Base-by-base conservation (phyloP, 2,329 filamentous ascomycete genomes). In the Cytospora schulzeri region DNA sequence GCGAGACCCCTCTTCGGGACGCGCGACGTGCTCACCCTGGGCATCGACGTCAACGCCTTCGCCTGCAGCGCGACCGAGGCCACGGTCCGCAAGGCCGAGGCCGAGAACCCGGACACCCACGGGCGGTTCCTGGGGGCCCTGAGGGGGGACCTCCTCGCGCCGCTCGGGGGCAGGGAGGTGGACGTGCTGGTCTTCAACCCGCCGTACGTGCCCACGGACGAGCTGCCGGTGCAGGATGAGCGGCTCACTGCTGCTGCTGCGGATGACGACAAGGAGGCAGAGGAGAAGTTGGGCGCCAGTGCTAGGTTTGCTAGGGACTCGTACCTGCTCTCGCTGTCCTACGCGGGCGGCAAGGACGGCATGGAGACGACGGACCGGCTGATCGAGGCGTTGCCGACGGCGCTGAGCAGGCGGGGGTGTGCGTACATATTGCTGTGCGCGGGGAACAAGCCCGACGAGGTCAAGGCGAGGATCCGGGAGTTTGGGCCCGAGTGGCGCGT, bases 141-240 rank as follows among this genome's bases (percentile, higher is more conserved):
- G 29, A 87, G 87, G 65, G 89, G 86, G 1, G 92, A 98, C 73
- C 82, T 99, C 0, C 82, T 84, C 5, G 76, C 83, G 2, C 79
- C 88, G 0, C 78, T 96, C 50, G 82, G 84, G 9, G 73, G 79
- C 0, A 80, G 82, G 2, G 77, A 78, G 48, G 84, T 96, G 6
- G 95, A 99, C 73, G 84, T 99, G 14, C 83, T 99, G 67, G 84
- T 99, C 31, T 99, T 98, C 83, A 99, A 99, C 74, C 95, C 95
- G 60, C 95, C 95, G 0, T 99, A 99, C 74, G 95, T 99, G 17
- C 95, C 95, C 2, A 96, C 93, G 2, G 84, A 89, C 29, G 85
- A 88, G 50, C 78, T 96, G 65, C 93, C 94, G 1, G 74, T 77
- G 28, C 76, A 84, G 41, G 83, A 73, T 24, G 65, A 33, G 62